Evolutionary conservation across 164 flowering plant species (phyloP).

Genomic region (Berberis thunbergii): DNA sequence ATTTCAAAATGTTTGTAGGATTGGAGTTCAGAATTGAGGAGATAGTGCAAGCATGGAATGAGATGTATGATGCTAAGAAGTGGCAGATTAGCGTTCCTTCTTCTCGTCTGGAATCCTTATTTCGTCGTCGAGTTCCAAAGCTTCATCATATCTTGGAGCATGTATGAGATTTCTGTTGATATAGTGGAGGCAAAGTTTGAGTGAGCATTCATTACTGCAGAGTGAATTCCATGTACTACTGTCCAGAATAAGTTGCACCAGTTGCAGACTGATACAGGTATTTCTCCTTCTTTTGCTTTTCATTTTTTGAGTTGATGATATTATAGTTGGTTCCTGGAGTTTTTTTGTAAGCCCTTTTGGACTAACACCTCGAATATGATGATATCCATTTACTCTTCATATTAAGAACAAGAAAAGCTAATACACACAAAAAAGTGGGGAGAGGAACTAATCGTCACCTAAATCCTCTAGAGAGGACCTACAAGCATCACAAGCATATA

Average conservation of each 20-base stretch:
- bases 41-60: conserved; percentile 13
- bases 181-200: conserved; percentile 4
- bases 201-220: background rate
- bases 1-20: conserved; percentile 30
- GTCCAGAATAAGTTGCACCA: conserved; percentile 4
- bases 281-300: too few species aligned
- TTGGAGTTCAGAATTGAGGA: conserved; percentile 76
- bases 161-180: conserved; percentile 20
- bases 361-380: too few species aligned
- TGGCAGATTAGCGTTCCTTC: conserved; percentile 60
- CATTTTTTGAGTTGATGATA: background rate
- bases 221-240: conserved; percentile 7
- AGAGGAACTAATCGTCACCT: too few species aligned
- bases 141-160: conserved; percentile 51
- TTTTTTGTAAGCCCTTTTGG: too few species aligned
- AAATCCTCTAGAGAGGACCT: too few species aligned
- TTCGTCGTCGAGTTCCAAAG: conserved; percentile 56
- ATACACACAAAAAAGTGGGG: too few species aligned
- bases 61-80: conserved; percentile 78
- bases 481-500: too few species aligned
- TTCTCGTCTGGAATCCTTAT: conserved; percentile 66
- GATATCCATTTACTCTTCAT: too few species aligned
- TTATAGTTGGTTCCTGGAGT: background rate
- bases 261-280: conserved; percentile 9
- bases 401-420: too few species aligned